Percentiles rank a stretch among this genome's conserved stretches.
phyloP scores from a whole-genome alignment of 345 rosid genomes.

The Citrus reticulata region DNA sequence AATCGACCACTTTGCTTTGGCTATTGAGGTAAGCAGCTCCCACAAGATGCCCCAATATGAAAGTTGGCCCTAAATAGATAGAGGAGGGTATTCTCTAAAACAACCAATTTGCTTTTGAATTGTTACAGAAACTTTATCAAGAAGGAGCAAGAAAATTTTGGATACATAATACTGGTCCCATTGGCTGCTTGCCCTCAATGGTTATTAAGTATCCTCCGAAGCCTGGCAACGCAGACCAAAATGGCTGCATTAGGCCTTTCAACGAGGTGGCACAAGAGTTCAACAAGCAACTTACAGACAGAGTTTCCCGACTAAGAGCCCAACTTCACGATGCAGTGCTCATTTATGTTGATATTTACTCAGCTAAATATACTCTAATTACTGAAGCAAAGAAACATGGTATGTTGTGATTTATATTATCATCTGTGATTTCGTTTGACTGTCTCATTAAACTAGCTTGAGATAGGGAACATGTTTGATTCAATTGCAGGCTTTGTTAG shows the following conservation, averaged over 20 bases:
- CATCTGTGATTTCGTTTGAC: not conserved
- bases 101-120: not conserved
- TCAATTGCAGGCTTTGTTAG: slow-evolving; percentile 18
- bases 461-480: not conserved
- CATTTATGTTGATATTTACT: slow-evolving; percentile 35
- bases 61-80: not conserved
- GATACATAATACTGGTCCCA: slow-evolving; percentile 47
- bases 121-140: slow-evolving; percentile 16
- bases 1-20: slow-evolving; percentile 10
- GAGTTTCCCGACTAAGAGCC: slow-evolving; percentile 23
- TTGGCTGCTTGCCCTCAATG: slow-evolving; percentile 38
- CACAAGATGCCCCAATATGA: not conserved
- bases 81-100: too few species aligned
- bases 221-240: slow-evolving; percentile 15
- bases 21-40: slow-evolving; percentile 10
- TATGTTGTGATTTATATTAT: not conserved
- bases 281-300: slow-evolving; percentile 28
- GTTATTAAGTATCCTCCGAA: slow-evolving; percentile 15
- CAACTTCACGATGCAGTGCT: slow-evolving; percentile 24
- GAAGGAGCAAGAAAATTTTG: slow-evolving; percentile 38
- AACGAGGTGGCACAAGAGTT: slow-evolving; percentile 32
- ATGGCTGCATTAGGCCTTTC: slow-evolving; percentile 32
- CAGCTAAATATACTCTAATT: slow-evolving; percentile 30
- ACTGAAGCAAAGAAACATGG: slow-evolving; percentile 26
- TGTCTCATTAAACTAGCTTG: not conserved